Evolutionary conservation across 768 basidiomycete species (phyloP).

Genomic region (Hirschioporus abietinus): DNA sequence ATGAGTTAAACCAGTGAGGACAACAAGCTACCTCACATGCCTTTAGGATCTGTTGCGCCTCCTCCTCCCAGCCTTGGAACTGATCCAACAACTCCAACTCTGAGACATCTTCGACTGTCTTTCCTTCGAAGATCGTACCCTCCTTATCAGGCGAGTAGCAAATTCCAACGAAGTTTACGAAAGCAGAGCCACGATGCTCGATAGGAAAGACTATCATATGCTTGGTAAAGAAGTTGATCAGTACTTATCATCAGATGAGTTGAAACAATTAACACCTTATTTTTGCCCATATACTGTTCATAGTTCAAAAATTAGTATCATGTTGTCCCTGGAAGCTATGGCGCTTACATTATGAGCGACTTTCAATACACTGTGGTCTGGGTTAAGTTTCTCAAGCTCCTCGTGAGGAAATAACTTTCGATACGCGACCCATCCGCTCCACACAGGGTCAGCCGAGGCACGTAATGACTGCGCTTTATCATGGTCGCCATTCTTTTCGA

Average conservation of each 20-base stretch:
- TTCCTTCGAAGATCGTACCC: slow-evolving; percentile 40
- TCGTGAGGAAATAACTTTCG: slow-evolving; percentile 40
- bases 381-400: slow-evolving; percentile 29
- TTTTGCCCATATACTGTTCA: slow-evolving; percentile 3
- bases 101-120: slow-evolving; percentile 46
- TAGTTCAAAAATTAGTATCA: not conserved
- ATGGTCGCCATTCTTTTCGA: slow-evolving; percentile 21
- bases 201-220: slow-evolving; percentile 5
- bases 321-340: not conserved
- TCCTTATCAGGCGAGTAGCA: slow-evolving; percentile 45
- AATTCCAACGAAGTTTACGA: slow-evolving; percentile 62
- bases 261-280: not conserved
- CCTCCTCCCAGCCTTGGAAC: slow-evolving; percentile 54
- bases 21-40: slow-evolving; percentile 28
- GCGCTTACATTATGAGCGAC: not conserved
- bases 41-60: slow-evolving; percentile 50
- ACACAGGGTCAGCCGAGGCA: slow-evolving; percentile 18
- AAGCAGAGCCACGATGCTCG: slow-evolving; percentile 29
- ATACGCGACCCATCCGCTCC: slow-evolving; percentile 44
- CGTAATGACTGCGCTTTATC: not conserved
- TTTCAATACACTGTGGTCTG: not conserved
- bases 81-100: slow-evolving; percentile 38
- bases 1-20: slow-evolving; percentile 4
- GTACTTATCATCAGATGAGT: not conserved
- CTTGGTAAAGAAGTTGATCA: not conserved